Conservation (phyloP, 345 rosid species). For the Eucalyptus tenuipes region DNA sequence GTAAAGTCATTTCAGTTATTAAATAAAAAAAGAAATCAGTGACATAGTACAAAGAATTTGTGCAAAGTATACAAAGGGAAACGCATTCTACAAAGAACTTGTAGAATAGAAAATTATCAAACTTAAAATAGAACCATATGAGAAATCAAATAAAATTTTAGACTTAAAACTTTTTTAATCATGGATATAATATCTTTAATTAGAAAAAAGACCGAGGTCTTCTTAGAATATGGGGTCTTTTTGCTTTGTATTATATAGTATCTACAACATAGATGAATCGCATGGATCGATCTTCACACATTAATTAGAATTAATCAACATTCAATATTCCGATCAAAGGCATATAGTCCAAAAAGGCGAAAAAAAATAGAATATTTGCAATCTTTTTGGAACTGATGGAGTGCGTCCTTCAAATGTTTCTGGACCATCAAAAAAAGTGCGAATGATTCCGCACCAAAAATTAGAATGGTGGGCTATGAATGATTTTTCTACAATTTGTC, state of each 20-base stretch:
- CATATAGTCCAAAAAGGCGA: not conserved
- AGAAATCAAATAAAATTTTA: not conserved
- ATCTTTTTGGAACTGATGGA: not conserved
- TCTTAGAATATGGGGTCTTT: not conserved
- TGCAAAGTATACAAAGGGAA: not conserved
- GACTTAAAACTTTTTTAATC: not conserved
- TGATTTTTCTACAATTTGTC: not conserved
- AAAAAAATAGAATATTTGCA: not conserved
- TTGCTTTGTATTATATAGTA: not conserved
- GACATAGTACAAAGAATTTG: not conserved
- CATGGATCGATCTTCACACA: not conserved
- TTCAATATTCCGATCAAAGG: not conserved
- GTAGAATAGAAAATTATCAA: not conserved
- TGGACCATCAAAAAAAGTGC: not conserved
- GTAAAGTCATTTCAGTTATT: not conserved
- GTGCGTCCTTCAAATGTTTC: not conserved
- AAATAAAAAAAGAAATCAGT: not conserved
- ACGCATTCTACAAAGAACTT: not conserved
- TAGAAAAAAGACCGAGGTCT: not conserved
- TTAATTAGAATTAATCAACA: not conserved
- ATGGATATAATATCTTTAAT: not conserved
- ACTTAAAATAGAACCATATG: not conserved
- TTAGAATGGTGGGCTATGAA: not conserved
- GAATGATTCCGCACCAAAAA: not conserved
- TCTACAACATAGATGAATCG: not conserved